Base-by-base conservation (phyloP, 495 filamentous ascomycete species). In the Collariella sp. region DNA sequence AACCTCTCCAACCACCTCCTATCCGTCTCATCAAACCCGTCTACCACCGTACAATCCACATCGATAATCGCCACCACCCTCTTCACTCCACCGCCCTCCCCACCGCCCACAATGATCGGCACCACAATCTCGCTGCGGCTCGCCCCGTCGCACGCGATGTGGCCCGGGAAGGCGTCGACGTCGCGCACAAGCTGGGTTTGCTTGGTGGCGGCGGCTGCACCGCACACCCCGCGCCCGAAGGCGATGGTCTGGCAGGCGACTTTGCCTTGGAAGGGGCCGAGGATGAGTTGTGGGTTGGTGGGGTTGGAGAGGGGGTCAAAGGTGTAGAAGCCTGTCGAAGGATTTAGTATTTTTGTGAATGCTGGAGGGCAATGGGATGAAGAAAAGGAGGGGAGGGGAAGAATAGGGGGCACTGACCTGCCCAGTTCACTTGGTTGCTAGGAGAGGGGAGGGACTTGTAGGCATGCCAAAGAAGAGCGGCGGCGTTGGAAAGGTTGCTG, bases 121-220 rank as follows among this genome's bases (percentile, higher is more conserved):
- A 95, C 88, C 5, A 95, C 90, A 67, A 96, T 88, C 76, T 96
- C 91, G 69, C 89, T 94, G 66, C 76, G 81, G 54, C 82, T 88
- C 54, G 80, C 85, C 10, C 77, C 79, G 70, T 96, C 91, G 64
- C 91, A 96, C 6, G 91, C 88, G 66, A 96, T 95, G 71, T 96
- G 91, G 4, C 87, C 90, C 3, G 88, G 85, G 64, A 95, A 95
- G 39, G 70, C 55, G 20, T 82, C 70, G 11, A 96, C 88, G 67
- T 96, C 85, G 7, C 74, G 70, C 6, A 96, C 86, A 3, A 95
- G 62, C 48, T 91, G 79, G 3, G 84, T 91, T 47, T 72, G 69
- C 41, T 73, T 67, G 9, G 72, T 81, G 22, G 71, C 62, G 0
- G 88, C 90, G 2, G 88, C 91, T 0, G 85, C 73, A 0, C 91